Evolutionary conservation across 371 early-diverging fungal genomes (phyloP), one percentile per base, ranked within the genome.

Genomic region (Amoeboradix gromovi): DNA sequence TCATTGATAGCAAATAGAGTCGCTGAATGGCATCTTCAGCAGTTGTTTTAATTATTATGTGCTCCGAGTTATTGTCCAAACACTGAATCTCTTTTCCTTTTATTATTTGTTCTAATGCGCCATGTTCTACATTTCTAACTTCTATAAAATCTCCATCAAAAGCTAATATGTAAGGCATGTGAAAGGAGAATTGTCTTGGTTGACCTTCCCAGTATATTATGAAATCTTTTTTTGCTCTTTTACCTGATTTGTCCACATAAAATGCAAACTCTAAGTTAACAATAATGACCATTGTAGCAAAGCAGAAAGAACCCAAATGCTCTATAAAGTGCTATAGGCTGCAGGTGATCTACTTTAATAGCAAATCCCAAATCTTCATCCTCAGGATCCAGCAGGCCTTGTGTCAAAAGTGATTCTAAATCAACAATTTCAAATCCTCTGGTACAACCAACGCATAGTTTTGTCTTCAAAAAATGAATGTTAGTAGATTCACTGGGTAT

Each of bases 401-500:
- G 87, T 0, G 88, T 89, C 68, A 84, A 82, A 66, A 90, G 77
- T 0, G 86, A 82, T 27, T 86, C 85, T 68, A 91, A 74, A 73
- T 92, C 89, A 29, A 94, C 86, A 67, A 94, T 78, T 74, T 94
- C 94, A 75, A 92, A 92, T 0, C 94, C 94, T 70, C 86, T 85
- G 29, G 80, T 78, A 75, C 91, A 90, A 12, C 89, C 90, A 2
- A 92, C 86, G 69, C 86, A 86, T 22, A 94, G 77, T 30, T 85
- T 87, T 29, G 87, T 84, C 30, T 84, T 84, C 72, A 92, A 72
- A 69, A 88, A 86, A 73, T 89, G 86, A 31, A 92, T 77, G 16
- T 86, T 85, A 29, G 79, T 80, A 1, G 87, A 81, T 74, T 88
- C 89, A 12, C 87, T 80, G 17, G 90, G 89, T 72, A 94, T 85